Evolutionary conservation across 352 stramenopile genomes (phyloP).

Genomic region (Globisporangium emineosum): DNA sequence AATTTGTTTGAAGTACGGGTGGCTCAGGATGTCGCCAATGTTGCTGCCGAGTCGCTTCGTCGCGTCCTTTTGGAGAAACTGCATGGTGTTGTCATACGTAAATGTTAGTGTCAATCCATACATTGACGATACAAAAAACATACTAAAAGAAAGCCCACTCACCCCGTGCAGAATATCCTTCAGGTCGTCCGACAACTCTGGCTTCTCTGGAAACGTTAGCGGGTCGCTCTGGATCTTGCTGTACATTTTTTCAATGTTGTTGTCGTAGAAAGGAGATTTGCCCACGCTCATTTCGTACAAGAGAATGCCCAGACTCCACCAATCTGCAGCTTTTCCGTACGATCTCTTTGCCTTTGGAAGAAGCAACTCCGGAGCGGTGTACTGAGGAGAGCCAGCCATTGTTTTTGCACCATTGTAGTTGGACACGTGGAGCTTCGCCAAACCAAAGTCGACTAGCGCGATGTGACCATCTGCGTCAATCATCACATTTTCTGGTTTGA

Average conservation of each 20-base stretch:
- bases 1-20: conserved; percentile 76
- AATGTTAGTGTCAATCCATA: conserved; percentile 2
- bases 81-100: background rate
- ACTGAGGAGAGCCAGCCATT: conserved; percentile 86
- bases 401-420: conserved; percentile 88
- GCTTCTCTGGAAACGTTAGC: conserved; percentile 77
- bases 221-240: conserved; percentile 89
- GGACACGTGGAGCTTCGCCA: conserved; percentile 92
- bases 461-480: conserved; percentile 95
- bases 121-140: background rate
- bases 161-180: conserved; percentile 77
- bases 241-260: conserved; percentile 94
- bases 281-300: conserved; percentile 93
- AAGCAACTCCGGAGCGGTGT: conserved; percentile 82
- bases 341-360: conserved; percentile 83
- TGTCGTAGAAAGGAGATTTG: conserved; percentile 92
- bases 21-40: conserved; percentile 83
- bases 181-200: conserved; percentile 60
- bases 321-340: conserved; percentile 86
- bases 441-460: conserved; percentile 93
- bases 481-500: conserved; percentile 97
- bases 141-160: conserved; percentile 14
- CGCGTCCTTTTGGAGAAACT: conserved; percentile 86
- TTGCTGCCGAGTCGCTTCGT: conserved; percentile 85
- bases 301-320: conserved; percentile 90